These are phyloP conservation scores for Vachellia collinsii DNA, from an alignment of 306 rosid species.

Conservation along the genomic window DNA sequence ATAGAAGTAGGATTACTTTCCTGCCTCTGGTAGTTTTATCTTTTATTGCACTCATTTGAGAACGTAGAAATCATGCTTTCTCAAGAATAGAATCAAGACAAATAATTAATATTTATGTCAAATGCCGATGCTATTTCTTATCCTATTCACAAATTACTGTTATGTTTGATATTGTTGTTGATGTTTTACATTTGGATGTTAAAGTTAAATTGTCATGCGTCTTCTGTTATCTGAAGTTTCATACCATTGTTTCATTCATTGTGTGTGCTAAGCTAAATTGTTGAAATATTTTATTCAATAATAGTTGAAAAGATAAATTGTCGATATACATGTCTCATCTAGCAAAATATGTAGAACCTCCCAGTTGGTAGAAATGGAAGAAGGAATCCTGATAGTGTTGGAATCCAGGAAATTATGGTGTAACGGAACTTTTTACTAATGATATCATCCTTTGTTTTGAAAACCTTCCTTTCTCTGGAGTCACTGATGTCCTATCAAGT, in stretches of 20 bases:
- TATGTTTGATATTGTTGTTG: background rate
- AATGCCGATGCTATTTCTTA: slow-evolving; percentile 5
- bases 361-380: background rate
- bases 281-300: background rate
- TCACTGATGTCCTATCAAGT: background rate
- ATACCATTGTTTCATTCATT: background rate
- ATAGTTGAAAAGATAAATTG: slow-evolving; percentile 7
- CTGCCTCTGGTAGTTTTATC: slow-evolving; percentile 14
- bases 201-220: background rate
- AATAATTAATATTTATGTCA: slow-evolving; percentile 16
- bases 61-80: background rate
- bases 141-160: background rate
- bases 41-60: background rate
- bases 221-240: background rate
- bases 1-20: slow-evolving; percentile 2
- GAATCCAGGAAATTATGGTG: background rate
- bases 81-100: background rate
- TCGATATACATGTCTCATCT: background rate
- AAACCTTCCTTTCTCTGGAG: background rate
- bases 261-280: background rate
- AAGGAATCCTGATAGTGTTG: background rate
- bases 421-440: background rate
- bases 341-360: slow-evolving; percentile 1
- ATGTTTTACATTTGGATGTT: background rate
- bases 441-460: background rate